Evolutionary conservation across 1,284 basidiomycete genomes (phyloP), one percentile per base, ranked within the genome.

Genomic region (Grifola frondosa): DNA sequence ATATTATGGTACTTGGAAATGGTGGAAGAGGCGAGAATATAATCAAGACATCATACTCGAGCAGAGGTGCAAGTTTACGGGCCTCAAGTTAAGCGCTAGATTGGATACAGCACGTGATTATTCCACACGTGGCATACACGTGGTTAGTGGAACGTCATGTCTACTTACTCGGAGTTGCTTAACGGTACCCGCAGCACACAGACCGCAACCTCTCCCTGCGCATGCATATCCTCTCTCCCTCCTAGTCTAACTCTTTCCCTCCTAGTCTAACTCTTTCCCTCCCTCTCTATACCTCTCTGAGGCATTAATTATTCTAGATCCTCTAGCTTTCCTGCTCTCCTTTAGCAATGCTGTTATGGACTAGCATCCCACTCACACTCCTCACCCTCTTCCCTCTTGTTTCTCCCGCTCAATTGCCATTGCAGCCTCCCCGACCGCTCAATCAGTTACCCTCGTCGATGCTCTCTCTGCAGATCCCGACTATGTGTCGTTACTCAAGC

Each of bases 401-500:
- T n/a, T 35, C 56, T 19, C 37, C 63, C n/a, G 49, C 59, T 1
- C 74, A 77, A 51, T 31, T 63, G 3, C 39, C 62, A 15, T 63
- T 68, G 16, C 50, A 56, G 16, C 49, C 1, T 31, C 54, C 12
- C 41, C 59, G 15, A 47, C 56, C 11, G 44, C 48, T 3, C 42
- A 67, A 25, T 74, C 80, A 0, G 67, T 55, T 13, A 92, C 86
- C 31, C 73, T 98, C 44, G 75, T 97, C 53, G 91, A 96, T 56
- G 75, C 81, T 22, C 81, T 99, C 45, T 77, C 73, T 20, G 68
- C 70, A 3, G 91, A 94, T 52, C 70, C 79, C 3, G 83, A 97
- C 63, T 95, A 94, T 62, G 75, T 82, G 1, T 85, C 82, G 31
- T 75, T 99, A 20, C 69, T 99, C 11, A 68, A 68, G 30, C 80